Percentiles rank a stretch among this genome's conserved stretches.
phyloP scores from a whole-genome alignment of 768 basidiomycete genomes.

The Auriculariales sp. region DNA sequence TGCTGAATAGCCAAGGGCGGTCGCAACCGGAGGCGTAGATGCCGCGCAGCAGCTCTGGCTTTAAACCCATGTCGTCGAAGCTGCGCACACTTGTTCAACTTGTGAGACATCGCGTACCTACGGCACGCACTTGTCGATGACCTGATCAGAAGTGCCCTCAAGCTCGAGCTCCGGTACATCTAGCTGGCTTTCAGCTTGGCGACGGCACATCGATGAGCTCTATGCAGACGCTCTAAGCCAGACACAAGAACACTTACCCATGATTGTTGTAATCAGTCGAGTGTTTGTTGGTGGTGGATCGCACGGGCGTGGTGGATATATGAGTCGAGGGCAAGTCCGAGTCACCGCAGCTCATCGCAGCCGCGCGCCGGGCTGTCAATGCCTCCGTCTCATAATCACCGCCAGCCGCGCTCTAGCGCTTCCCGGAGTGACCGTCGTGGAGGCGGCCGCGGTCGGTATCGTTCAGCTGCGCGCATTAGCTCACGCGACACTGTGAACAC shows the following conservation, averaged over 20 bases:
- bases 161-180: constrained; percentile 77
- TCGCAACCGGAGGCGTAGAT: constrained; percentile 99
- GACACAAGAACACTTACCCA: too few relatives aligned
- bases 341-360: too few relatives aligned
- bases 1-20: constrained; percentile 96
- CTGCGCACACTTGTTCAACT: constrained; percentile 23
- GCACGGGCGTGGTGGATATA: too few relatives aligned
- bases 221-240: too few relatives aligned
- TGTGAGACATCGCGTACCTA: neutral
- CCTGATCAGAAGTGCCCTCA: constrained; percentile 98
- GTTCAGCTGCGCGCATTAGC: constrained; percentile 3
- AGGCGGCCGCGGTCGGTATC: constrained; percentile 19
- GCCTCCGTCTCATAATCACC: too few relatives aligned
- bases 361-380: constrained; percentile 26
- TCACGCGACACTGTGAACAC: neutral
- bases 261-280: neutral
- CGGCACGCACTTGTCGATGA: constrained; percentile 78
- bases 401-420: constrained; percentile 1
- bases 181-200: constrained; percentile 30
- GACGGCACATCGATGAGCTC: neutral
- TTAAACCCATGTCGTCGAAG: constrained; percentile 97
- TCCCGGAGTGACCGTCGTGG: constrained; percentile 29
- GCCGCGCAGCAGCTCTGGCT: constrained; percentile 91
- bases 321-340: too few relatives aligned
- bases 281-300: too few relatives aligned